Evolutionary conservation across 2,329 filamentous ascomycete species (phyloP), one percentile per base, ranked within the genome.

Genomic region (Macroventuria anomochaeta): DNA sequence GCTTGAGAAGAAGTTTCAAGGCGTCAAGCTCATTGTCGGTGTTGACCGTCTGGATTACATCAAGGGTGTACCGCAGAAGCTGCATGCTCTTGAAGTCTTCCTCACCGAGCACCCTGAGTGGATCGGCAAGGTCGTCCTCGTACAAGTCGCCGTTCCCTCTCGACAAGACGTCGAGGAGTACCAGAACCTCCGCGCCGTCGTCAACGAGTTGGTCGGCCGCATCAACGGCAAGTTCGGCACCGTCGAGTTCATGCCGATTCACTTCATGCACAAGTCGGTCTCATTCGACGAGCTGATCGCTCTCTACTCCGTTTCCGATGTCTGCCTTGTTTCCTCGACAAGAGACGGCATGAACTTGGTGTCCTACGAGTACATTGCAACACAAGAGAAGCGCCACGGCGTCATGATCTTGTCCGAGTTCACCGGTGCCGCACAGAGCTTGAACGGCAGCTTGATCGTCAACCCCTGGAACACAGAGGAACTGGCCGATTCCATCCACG

Each of bases 391-490:
- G 70, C 88, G 91, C 44, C 91, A 97, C 71, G 95, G 95, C 54
- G 89, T 91, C 57, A 88, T 99, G 85, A 93, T 99, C 50, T 85
- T 99, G 26, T 97, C 93, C 40, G 95, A 99, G 74, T 97, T 99
- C 71, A 93, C 95, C 0, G 95, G 95, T 36, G 95, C 95, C 7
- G 93, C 95, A 0, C 95, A 97, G 76, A 95, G 90, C 58, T 83
- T 99, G 53, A 97, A 96, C 64, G 93, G 93, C 56, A 92, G 90
- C 64, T 82, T 97, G 44, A 93, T 97, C 47, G 91, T 97, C 69
- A 99, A 99, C 76, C 95, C 95, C 1, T 99, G 95, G 95, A 97
- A 97, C 74, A 97, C 93, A 0, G 93, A 97, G 71, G 93, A 97
- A 75, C 81, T 97, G 31, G 93, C 93, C 33, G 90, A 92, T 67